Conservation (phyloP, 2,329 filamentous ascomycete genomes). For the Aureobasidium mangrovei region DNA sequence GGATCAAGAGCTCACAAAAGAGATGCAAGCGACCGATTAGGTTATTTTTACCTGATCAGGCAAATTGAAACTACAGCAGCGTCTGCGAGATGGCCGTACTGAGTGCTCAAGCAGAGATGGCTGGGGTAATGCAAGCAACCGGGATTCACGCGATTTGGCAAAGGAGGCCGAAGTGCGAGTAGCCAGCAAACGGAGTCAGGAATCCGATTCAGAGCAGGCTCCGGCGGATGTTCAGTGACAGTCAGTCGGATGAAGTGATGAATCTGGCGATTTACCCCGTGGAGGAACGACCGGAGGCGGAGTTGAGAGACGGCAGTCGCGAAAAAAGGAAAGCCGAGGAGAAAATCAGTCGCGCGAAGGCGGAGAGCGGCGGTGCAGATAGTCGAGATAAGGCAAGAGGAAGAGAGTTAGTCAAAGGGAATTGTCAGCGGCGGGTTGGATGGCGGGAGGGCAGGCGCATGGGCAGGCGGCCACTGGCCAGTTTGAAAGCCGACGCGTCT, state of each 20-base stretch:
- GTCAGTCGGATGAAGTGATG: neutral
- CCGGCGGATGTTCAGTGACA: neutral
- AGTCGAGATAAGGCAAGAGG: slow-evolving; percentile 8
- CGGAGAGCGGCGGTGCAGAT: neutral
- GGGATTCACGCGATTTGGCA: no score
- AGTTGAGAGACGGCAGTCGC: neutral
- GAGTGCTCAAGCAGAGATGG: no score
- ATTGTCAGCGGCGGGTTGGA: neutral
- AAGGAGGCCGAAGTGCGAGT: no score
- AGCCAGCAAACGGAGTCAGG: no score
- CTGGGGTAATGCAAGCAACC: no score
- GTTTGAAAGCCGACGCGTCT: neutral
- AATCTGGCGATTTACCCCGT: slow-evolving; percentile 1
- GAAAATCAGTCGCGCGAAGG: neutral
- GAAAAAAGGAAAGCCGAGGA: slow-evolving; percentile 6
- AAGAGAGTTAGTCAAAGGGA: neutral
- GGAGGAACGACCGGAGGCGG: slow-evolving; percentile 5
- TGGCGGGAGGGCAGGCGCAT: neutral
- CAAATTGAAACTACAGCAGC: no score
- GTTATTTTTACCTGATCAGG: no score
- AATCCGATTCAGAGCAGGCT: neutral
- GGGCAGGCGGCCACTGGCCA: slow-evolving; percentile 2
- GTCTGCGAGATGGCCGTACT: no score
- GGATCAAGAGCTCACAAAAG: neutral
- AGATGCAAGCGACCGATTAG: no score